Evolutionary conservation across 306 rosid species (phyloP), one percentile per base, ranked within the genome.

Genomic region (Hippophae rhamnoides): DNA sequence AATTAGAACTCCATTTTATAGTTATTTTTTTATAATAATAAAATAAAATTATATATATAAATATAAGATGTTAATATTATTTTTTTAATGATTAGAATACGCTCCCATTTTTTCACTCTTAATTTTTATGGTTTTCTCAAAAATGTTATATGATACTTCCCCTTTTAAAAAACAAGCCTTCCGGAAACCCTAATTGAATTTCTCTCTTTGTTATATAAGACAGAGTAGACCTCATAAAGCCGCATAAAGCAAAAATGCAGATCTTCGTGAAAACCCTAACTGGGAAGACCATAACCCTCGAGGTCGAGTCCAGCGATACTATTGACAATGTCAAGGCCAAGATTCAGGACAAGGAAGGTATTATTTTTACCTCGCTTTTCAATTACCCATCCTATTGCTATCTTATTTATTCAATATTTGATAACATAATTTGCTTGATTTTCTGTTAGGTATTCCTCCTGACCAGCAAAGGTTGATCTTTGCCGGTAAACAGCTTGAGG

Each of bases 301-400:
- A 90, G 89, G 97, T 90, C 53, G 97, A 90, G 72, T 86, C 95
- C 53, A 86, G 95, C 60, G 97, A 90, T 50, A 90, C 95, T 52
- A 90, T 90, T 41, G 97, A 90, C 31, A 90, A 90, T 72, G 97
- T 90, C 43, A 90, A 90, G 68, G 68, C 95, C 7, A 90, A 90
- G 82, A 90, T 90, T 66, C 97, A 90, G 69, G 97, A 90, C 88
- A 90, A 90, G 76, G 97, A 90, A 81, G 97, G 97, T 81, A 41
- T 9, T 14, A 4, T 12, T 4, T 25, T 51, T 12, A 41, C 10
- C 14, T 27, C 6, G 50, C 9, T 38, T 9, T 31, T 49, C 42
- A 40, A 5, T 1, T 25, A 43, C 41, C 23, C 2, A 13, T 7
- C 9, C 8, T 18, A 8, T 47, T 69, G 47, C 43, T 10, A 9